Base-by-base conservation (phyloP, 2,329 filamentous ascomycete genomes). In the Penicillium sumatraense region DNA sequence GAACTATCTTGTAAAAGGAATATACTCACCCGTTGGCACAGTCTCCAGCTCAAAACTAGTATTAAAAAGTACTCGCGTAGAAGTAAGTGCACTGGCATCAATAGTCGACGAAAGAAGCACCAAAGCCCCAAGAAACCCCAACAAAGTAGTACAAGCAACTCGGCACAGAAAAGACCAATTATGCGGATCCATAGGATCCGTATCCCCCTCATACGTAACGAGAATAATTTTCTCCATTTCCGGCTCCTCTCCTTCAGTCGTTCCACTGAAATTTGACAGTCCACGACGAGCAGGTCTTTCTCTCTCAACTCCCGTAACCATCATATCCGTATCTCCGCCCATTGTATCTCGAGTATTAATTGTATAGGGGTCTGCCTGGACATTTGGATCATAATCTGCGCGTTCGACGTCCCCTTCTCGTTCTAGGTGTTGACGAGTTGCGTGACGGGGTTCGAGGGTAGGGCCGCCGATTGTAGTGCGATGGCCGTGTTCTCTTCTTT, bases 31-130 rank as follows among this genome's bases (percentile, higher is more conserved):
- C 73, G 35, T 82, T 75, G 23, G 73, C 67, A 60, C 81, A 78
- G 31, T 76, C 72, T 64, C 31, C 14, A 64, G 10, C 21, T 62
- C 57, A n/a, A 61, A 57, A 14, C 20, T 56, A 3, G 54, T 60
- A n/a, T 52, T 44, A 27, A 42, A 62, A 5, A 51, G 7, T 27
- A 59, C 52, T 23, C 70, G 72, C 2, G 76, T 78, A 40, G 72
- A 66, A 3, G 65, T 67, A 27, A 82, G 67, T 10, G 75, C 79
- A 44, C 75, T 75, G n/a, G 77, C 76, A 59, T 82, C 80, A 38
- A 83, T 81, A 0, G 78, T 75, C 26, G 75, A 79, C 2, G 80
- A 73, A 20, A 75, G 80, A 16, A 82, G 79, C 3, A 78, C 72
- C 46, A 80, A 75, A 77, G 36, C 82, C 75, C 20, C 72, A 58